Percentiles rank a stretch among this genome's conserved stretches.
phyloP scores from a whole-genome alignment of 371 early-diverging fungal genomes.

The Apophysomyces sp. region DNA sequence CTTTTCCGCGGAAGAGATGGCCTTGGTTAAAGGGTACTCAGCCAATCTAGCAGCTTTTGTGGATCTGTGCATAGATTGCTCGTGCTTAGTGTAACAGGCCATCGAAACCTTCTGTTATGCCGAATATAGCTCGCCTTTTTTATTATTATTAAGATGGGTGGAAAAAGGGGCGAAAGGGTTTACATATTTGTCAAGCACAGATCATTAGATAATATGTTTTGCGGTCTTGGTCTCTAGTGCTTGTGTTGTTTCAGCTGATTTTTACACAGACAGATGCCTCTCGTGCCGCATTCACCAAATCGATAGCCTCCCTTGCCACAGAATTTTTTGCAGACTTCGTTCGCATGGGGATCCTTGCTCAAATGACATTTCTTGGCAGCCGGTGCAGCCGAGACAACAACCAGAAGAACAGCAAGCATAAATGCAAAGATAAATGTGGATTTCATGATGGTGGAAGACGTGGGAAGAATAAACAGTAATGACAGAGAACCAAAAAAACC shows the following conservation, averaged over 20 bases:
- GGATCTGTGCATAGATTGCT: background rate
- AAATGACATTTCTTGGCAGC: constrained; percentile 10
- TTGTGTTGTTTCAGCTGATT: background rate
- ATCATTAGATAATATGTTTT: no score
- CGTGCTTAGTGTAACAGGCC: background rate
- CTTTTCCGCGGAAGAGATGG: background rate
- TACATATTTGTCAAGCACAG: background rate
- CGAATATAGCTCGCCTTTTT: background rate
- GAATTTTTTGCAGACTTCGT: constrained; percentile 14
- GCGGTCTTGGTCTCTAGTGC: background rate
- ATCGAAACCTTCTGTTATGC: background rate
- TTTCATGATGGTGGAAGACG: constrained; percentile 11
- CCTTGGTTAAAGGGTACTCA: background rate
- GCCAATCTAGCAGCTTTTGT: no score
- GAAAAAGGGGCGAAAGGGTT: background rate
- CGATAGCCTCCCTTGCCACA: constrained; percentile 14
- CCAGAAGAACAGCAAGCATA: constrained; percentile 4
- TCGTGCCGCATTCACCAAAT: constrained; percentile 21
- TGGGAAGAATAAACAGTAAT: background rate
- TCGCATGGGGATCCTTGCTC: constrained; percentile 14
- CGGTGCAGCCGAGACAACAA: constrained; percentile 7
- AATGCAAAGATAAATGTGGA: background rate
- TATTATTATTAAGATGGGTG: background rate
- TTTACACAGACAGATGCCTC: constrained; percentile 22
- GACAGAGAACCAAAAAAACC: no score